These are phyloP conservation scores for Rhododendron vialii DNA, from an alignment of 148 eudicot genomes.

Conservation along the genomic window DNA sequence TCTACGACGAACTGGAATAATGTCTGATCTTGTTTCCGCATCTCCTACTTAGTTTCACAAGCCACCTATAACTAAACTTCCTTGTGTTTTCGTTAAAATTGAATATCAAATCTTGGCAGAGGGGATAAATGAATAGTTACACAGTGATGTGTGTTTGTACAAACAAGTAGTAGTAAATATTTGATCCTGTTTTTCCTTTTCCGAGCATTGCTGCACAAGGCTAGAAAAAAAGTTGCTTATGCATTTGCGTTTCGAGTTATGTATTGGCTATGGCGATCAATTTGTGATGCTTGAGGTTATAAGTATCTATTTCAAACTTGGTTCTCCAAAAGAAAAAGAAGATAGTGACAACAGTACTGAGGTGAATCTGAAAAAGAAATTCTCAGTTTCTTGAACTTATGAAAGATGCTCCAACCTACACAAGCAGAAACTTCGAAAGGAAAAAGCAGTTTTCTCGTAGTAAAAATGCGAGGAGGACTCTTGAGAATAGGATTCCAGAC, in stretches of 20 bases:
- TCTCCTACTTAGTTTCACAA: not conserved
- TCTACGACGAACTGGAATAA: not conserved
- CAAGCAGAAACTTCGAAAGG: not conserved
- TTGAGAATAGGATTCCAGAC: not conserved
- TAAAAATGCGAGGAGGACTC: not conserved
- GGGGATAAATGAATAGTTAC: not conserved
- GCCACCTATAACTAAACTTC: not conserved
- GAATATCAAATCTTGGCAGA: not conserved
- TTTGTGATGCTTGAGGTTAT: not conserved
- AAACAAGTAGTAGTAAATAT: not conserved
- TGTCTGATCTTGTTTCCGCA: not conserved
- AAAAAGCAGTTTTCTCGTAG: not conserved
- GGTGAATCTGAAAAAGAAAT: not conserved
- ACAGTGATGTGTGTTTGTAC: not conserved
- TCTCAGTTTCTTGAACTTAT: not conserved
- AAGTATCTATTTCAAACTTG: not conserved
- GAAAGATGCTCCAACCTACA: not conserved
- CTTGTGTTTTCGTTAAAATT: not conserved
- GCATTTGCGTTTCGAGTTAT: not conserved
- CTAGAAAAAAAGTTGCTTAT: not conserved
- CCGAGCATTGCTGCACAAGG: not conserved
- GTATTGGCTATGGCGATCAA: not conserved
- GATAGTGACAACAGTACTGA: not conserved
- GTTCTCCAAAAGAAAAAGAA: not conserved
- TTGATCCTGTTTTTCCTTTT: not conserved